These are phyloP conservation scores for Azolla pinnata DNA, from an alignment of 75 land plant species.

Conservation along the genomic window DNA sequence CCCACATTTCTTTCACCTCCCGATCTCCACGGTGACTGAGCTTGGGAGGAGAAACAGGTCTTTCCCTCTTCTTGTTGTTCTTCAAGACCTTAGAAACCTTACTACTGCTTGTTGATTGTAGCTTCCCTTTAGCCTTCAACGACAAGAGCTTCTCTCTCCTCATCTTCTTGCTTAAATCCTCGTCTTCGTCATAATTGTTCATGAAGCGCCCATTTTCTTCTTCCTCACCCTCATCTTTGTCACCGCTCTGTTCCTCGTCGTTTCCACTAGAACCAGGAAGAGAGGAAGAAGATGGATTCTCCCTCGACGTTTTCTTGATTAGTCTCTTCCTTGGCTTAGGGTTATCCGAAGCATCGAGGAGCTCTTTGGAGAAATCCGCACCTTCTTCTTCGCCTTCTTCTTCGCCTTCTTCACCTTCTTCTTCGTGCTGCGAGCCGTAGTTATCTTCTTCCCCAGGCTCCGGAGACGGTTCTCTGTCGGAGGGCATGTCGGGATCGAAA, in stretches of 20 bases:
- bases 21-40: slow-evolving; percentile 30
- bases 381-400: slow-evolving; percentile 10
- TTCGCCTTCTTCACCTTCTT: slow-evolving; percentile 32
- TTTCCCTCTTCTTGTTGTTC: slow-evolving; percentile 10
- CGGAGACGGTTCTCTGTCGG: slow-evolving; percentile 28
- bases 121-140: slow-evolving; percentile 35
- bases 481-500: slow-evolving; percentile 53
- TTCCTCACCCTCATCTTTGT: slow-evolving; percentile 9
- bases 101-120: slow-evolving; percentile 15
- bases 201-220: no score
- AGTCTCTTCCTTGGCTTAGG: slow-evolving; percentile 54
- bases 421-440: no score
- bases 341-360: slow-evolving; percentile 5
- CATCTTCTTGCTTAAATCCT: slow-evolving; percentile 14
- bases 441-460: slow-evolving; percentile 35
- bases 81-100: slow-evolving; percentile 8
- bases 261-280: background rate
- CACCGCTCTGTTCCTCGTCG: background rate
- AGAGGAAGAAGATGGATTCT: slow-evolving; percentile 7
- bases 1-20: slow-evolving; percentile 90
- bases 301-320: slow-evolving; percentile 42
- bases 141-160: slow-evolving; percentile 15
- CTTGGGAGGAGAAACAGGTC: background rate
- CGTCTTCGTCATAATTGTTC: slow-evolving; percentile 4
- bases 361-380: background rate